Conservation (phyloP, 371 early-diverging fungal species). For the Phascolomyces articulosus region DNA sequence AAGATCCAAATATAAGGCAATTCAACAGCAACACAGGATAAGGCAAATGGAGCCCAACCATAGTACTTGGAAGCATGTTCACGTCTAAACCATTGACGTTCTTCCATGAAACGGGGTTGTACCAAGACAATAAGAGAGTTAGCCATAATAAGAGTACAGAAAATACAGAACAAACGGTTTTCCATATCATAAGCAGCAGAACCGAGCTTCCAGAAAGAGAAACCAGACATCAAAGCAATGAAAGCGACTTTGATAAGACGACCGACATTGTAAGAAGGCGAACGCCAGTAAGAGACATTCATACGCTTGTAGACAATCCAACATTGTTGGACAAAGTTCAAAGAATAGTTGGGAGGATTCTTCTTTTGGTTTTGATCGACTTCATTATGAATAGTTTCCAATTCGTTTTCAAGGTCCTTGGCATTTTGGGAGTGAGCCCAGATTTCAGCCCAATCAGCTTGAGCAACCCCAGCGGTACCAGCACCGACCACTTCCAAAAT, state of each 20-base stretch:
- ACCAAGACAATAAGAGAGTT: conserved; percentile 72
- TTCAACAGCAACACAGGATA: conserved; percentile 60
- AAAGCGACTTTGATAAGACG: conserved; percentile 55
- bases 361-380: conserved; percentile 20
- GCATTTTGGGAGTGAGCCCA: conserved; percentile 60
- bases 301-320: conserved; percentile 67
- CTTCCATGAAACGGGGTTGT: conserved; percentile 75
- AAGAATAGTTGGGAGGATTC: conserved; percentile 29
- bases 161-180: conserved; percentile 68
- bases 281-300: conserved; percentile 68
- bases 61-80: conserved; percentile 77
- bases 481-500: conserved; percentile 72
- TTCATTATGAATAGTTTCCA: conserved; percentile 32
- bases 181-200: conserved; percentile 63
- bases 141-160: conserved; percentile 68
- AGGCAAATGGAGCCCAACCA: conserved; percentile 67
- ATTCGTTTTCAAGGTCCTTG: conserved; percentile 38
- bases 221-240: conserved; percentile 71
- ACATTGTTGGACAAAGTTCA: conserved; percentile 47
- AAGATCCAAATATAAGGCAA: conserved; percentile 64
- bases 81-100: conserved; percentile 72
- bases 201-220: conserved; percentile 73
- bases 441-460: conserved; percentile 63
- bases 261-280: conserved; percentile 70
- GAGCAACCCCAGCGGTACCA: conserved; percentile 59